Base-by-base conservation (phyloP, 495 filamentous ascomycete genomes). In the Tuber brumale region DNA sequence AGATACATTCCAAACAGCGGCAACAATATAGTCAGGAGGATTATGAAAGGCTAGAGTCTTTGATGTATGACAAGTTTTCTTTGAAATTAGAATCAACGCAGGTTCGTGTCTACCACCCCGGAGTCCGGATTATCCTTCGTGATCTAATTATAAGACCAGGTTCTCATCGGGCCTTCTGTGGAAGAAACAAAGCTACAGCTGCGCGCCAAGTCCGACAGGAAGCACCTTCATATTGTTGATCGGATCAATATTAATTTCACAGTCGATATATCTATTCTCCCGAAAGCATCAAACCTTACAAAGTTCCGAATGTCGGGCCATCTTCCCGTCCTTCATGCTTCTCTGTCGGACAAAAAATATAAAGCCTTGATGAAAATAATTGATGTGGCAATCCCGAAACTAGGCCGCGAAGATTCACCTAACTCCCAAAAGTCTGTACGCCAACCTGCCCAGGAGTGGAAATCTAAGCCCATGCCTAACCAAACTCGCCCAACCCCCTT, bases 211-310 rank as follows among this genome's bases (percentile, higher is more conserved):
- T 89, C 92, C 66, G 88, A 91, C 27, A 86, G 86, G 10, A 91
- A 90, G 75, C 91, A 92, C 81, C 86, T 97, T 72, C 95, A 97
- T 84, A 90, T 99, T 74, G 93, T 99, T 72, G 95, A 99, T 79
- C 90, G 93, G 74, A 97, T 98, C 86, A 99, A 96, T 79, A 92
- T 99, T 80, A 92, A 98, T 82, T 97, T 99, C 82, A 90, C 91
- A 23, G 87, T 99, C 42, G 93, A 97, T 82, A 90, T 91, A 71
- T 98, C 93, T 12, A 99, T 99, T 78, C 87, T 99, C 19, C 96
- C 95, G 1, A 97, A 97, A 83, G 92, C 93, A 39, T 91, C 94
- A 0, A 94, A 97, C 80, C 88, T 99, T n/a, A 95, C 95, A 6
- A 94, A 94, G 83, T 91, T 97, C 72, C 90, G 91, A 44, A 89